Conservation (phyloP, 805 yeast genomes). For the Ogataea neopini region DNA sequence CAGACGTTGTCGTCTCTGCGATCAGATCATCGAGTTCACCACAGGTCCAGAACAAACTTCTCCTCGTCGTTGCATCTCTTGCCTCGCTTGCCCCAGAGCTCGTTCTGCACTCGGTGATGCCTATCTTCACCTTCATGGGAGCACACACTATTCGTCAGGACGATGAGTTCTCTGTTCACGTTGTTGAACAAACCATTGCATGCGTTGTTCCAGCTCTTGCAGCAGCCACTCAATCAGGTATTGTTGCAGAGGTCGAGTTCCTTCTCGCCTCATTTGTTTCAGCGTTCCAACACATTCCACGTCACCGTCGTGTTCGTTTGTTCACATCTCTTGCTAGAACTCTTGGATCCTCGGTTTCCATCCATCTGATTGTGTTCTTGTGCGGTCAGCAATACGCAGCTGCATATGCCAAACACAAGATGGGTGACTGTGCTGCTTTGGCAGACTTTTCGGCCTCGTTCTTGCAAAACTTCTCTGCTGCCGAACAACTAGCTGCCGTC, state of each 20-base stretch:
- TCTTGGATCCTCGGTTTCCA: constrained; percentile 63
- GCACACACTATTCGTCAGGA: constrained; percentile 96
- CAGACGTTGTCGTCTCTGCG: constrained; percentile 88
- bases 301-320: constrained; percentile 89
- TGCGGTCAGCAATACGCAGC: constrained; percentile 77
- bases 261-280: constrained; percentile 86
- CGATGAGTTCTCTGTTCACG: constrained; percentile 91
- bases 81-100: constrained; percentile 90
- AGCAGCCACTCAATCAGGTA: constrained; percentile 42
- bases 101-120: constrained; percentile 95
- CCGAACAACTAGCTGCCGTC: constrained; percentile 64
- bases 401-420: constrained; percentile 53
- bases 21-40: constrained; percentile 89
- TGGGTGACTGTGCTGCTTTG: constrained; percentile 64
- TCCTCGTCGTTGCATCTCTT: constrained; percentile 81
- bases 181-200: constrained; percentile 86
- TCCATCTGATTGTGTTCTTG: constrained; percentile 73
- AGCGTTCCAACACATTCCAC: constrained; percentile 93
- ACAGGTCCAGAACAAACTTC: constrained; percentile 87
- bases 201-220: constrained; percentile 91
- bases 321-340: constrained; percentile 78
- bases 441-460: constrained; percentile 74
- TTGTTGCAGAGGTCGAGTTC: constrained; percentile 73
- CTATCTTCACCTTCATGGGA: constrained; percentile 99
- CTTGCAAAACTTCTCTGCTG: constrained; percentile 63